These are phyloP conservation scores for Nicotiana noctiflora DNA, from an alignment of 257 asterid genomes.

Conservation along the genomic window DNA sequence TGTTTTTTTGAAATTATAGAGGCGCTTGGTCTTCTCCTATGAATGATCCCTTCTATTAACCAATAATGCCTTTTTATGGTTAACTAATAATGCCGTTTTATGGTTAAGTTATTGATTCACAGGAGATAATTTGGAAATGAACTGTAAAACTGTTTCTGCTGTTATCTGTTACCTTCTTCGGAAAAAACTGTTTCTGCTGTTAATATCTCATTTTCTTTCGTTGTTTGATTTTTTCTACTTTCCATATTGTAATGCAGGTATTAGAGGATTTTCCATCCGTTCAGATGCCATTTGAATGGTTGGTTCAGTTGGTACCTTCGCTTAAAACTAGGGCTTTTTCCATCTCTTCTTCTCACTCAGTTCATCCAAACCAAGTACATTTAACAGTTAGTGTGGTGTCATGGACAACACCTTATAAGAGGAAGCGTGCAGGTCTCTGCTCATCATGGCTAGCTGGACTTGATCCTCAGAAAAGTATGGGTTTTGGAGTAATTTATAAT, in stretches of 20 bases:
- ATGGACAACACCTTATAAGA: conserved; percentile 89
- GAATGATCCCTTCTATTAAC: background rate
- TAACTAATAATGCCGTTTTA: background rate
- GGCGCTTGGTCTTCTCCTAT: background rate
- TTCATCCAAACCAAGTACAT: conserved; percentile 86
- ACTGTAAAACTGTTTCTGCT: background rate
- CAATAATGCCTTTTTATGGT: background rate
- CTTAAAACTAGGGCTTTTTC: conserved; percentile 82
- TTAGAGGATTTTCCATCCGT: conserved; percentile 90
- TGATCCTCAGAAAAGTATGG: conserved; percentile 65
- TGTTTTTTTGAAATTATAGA: background rate
- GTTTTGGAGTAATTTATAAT: background rate
- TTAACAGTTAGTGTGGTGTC: conserved; percentile 72
- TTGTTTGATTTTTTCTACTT: background rate
- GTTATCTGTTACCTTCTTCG: no score
- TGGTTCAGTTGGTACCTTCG: conserved; percentile 87
- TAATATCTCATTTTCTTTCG: conserved; percentile 5
- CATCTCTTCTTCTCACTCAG: conserved; percentile 70
- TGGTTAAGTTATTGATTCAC: background rate
- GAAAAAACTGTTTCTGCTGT: background rate
- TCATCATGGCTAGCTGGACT: conserved; percentile 90
- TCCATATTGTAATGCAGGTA: conserved; percentile 39
- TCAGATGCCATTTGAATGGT: conserved; percentile 90
- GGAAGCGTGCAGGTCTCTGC: conserved; percentile 83
- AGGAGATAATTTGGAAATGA: background rate